Base-by-base conservation (phyloP, 192 early-diverging fungal species). In the Nowakowskiella sp. region DNA sequence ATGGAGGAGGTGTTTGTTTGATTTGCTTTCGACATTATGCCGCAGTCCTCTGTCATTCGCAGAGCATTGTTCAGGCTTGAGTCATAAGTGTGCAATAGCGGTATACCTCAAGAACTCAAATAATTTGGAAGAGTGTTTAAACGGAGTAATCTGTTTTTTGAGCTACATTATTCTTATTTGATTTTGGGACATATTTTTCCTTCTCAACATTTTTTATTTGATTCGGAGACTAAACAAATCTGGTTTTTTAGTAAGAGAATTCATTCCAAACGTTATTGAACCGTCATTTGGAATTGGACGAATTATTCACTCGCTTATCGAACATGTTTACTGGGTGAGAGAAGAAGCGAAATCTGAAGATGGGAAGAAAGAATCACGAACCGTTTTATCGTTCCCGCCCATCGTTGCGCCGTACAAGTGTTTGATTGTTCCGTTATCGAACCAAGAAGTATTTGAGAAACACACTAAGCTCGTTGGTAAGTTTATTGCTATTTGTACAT, bases 201-300 rank as follows among this genome's bases (percentile, higher is more conserved):
- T 58, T 31, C 34, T 6, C 44, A n/a, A 10, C 36, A 16, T 39
- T 23, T 32, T 23, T 53, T n/a, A 21, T 51, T 8, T 8, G 29
- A n/a, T 53, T 43, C 26, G 8, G n/a, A 9, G 26, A 21, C 24
- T 56, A 27, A 6, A n/a, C 49, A n/a, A 23, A 53, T 42, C 34
- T 32, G 47, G 2, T 16, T 25, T 46, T 22, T 25, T 50, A 70
- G 86, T 92, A 21, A 89, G 93, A 66, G 92, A 97, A 70, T 99
- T 87, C 73, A 86, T 74, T 19, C 96, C 96, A 42, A 99, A 91
- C 62, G 96, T 99, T 60, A 97, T 99, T 64, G 96, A 99, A 72
- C 96, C 96, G 23, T 97, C 96, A 26, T 99, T 99, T 72, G 96
- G 94, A 77, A 86, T 99, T 51, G 92, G 94, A 50, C 91, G 96